Conservation (phyloP, 129 eudicot species). For the Artemisia annua region DNA sequence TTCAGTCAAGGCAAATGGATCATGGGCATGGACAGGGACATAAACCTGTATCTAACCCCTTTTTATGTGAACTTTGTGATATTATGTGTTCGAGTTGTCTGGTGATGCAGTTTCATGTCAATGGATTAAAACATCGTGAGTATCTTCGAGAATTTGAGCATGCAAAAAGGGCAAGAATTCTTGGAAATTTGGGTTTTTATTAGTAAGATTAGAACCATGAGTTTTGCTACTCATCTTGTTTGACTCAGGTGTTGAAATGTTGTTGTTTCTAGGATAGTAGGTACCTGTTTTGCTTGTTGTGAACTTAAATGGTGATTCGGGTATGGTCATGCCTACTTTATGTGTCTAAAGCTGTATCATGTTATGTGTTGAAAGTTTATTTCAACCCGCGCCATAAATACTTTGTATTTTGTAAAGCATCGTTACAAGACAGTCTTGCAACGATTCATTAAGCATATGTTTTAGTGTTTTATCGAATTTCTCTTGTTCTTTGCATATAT, state of each 20-base stretch:
- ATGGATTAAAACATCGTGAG: slow-evolving; percentile 32
- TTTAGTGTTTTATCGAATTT: no score
- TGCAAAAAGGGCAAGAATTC: slow-evolving; percentile 31
- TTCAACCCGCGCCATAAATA: no score
- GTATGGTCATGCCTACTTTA: no score
- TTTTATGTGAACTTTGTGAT: slow-evolving; percentile 39
- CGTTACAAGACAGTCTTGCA: no score
- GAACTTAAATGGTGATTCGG: no score
- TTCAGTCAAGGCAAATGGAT: neutral
- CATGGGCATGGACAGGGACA: no score
- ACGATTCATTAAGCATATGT: no score
- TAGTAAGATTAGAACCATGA: neutral
- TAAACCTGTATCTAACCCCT: slow-evolving; percentile 18
- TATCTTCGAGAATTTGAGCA: slow-evolving; percentile 28
- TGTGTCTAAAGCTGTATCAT: slow-evolving; percentile 9
- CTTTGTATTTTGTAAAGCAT: no score
- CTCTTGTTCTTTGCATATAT: neutral
- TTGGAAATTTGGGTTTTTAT: slow-evolving; percentile 9
- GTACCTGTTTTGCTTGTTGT: slow-evolving; percentile 7
- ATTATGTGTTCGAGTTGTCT: slow-evolving; percentile 28
- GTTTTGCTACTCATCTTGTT: neutral
- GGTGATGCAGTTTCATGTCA: slow-evolving; percentile 39
- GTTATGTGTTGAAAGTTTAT: neutral
- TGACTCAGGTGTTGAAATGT: neutral
- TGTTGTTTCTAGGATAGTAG: neutral